phyloP scores from a whole-genome alignment of 306 rosid species.

The Corylus heterophylla region DNA sequence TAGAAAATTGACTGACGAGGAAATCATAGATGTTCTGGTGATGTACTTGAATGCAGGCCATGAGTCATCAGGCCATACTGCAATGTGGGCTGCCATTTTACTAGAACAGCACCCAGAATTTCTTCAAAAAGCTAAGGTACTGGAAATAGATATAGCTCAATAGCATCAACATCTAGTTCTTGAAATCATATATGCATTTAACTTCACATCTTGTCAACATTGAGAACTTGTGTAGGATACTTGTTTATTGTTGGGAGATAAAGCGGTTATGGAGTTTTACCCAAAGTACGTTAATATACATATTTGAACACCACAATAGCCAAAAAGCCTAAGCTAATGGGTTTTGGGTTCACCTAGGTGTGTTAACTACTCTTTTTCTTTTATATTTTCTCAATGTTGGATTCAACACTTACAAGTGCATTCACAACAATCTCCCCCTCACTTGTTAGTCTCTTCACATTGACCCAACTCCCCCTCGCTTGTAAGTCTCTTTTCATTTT shows the following conservation, averaged over 20 bases:
- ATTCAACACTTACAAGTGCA: too few species aligned
- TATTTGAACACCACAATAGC: too few species aligned
- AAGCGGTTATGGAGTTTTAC: too few species aligned
- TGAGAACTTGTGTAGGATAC: neutral
- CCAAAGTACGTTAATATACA: too few species aligned
- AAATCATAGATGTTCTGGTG: constrained; percentile 69
- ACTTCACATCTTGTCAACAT: neutral
- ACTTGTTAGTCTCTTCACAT: too few species aligned
- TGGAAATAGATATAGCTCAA: neutral
- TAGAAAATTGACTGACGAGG: constrained; percentile 58
- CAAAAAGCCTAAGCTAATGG: too few species aligned
- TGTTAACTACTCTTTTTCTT: too few species aligned
- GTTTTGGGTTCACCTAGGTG: too few species aligned
- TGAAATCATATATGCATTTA: neutral
- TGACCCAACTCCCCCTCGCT: too few species aligned
- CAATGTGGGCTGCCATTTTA: constrained; percentile 75
- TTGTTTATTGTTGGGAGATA: neutral
- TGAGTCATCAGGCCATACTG: constrained; percentile 89
- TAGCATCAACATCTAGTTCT: neutral
- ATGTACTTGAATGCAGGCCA: constrained; percentile 98
- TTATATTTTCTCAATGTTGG: too few species aligned
- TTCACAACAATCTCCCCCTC: too few species aligned
- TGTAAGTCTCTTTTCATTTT: too few species aligned
- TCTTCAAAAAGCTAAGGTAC: constrained; percentile 73
- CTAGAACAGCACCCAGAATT: constrained; percentile 61